A percentile compares a stretch with the other conserved stretches of the same genome.
These are phyloP conservation scores for Diaporthe vaccinii DNA, from an alignment of 2,329 filamentous ascomycete species.

Conservation along the genomic window DNA sequence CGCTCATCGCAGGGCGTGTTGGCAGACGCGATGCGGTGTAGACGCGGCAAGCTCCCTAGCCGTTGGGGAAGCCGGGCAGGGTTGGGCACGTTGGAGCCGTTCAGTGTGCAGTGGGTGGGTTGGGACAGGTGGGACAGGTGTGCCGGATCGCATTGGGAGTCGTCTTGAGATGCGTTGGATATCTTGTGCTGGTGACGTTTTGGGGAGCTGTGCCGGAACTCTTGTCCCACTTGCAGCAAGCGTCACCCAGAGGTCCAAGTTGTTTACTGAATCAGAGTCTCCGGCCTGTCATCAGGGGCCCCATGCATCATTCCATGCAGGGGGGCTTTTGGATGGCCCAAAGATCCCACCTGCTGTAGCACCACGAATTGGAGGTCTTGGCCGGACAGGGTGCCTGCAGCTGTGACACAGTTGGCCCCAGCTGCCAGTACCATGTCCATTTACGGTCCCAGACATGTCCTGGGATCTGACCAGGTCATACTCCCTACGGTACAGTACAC, in stretches of 20 bases:
- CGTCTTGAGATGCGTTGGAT: neutral
- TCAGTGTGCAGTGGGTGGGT: conserved; percentile 17
- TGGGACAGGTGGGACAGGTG: neutral
- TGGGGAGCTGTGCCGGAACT: conserved; percentile 27
- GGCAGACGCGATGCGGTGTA: conserved; percentile 38
- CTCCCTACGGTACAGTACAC: too few species aligned
- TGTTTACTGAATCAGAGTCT: conserved; percentile 32
- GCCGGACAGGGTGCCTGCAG: conserved; percentile 8
- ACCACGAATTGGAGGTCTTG: neutral
- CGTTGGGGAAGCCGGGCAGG: conserved; percentile 17
- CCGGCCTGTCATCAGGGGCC: conserved; percentile 20
- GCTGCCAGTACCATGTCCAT: neutral
- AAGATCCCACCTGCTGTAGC: conserved; percentile 11
- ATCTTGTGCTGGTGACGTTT: conserved; percentile 28
- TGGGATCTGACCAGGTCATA: neutral
- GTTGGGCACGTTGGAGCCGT: conserved; percentile 4
- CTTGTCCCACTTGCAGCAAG: conserved; percentile 31
- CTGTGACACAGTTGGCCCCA: conserved; percentile 33
- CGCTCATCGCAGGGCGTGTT: conserved; percentile 40
- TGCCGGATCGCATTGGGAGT: conserved; percentile 15
- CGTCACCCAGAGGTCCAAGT: conserved; percentile 35
- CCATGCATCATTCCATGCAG: conserved; percentile 29
- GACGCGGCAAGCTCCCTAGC: conserved; percentile 23
- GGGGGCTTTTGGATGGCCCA: neutral
- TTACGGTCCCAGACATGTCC: neutral